Evolutionary conservation across 768 basidiomycete species (phyloP).

Genomic region (Lanmaoa rubissima): DNA sequence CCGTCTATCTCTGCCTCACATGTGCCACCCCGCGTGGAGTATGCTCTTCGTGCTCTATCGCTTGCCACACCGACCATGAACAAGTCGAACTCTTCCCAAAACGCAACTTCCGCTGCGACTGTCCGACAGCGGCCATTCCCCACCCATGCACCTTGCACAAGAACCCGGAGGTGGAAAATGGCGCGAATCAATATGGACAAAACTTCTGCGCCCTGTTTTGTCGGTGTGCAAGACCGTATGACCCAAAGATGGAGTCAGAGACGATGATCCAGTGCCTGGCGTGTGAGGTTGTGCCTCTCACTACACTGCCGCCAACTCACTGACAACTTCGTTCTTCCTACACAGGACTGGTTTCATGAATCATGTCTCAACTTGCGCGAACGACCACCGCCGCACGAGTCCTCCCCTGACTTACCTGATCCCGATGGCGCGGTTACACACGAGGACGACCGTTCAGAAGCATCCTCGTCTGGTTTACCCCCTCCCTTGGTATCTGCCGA

Average conservation of each 20-base stretch:
- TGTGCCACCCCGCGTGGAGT: slow-evolving; percentile 68
- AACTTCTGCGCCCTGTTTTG: slow-evolving; percentile 76
- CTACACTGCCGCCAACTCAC: neutral
- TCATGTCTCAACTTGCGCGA: slow-evolving; percentile 81
- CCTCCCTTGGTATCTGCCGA: slow-evolving; percentile 62
- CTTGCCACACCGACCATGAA: slow-evolving; percentile 85
- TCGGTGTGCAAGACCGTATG: slow-evolving; percentile 69
- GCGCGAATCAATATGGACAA: slow-evolving; percentile 62
- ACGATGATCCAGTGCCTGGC: slow-evolving; percentile 88
- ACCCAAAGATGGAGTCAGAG: slow-evolving; percentile 69
- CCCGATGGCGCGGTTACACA: slow-evolving; percentile 12
- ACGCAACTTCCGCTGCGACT: slow-evolving; percentile 80
- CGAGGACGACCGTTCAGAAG: slow-evolving; percentile 56
- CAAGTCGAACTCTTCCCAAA: slow-evolving; percentile 88
- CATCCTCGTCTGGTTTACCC: slow-evolving; percentile 64
- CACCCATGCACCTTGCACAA: slow-evolving; percentile 66
- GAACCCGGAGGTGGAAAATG: slow-evolving; percentile 52
- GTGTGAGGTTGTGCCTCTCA: slow-evolving; percentile 59
- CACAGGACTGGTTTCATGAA: slow-evolving; percentile 88
- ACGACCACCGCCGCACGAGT: slow-evolving; percentile 50
- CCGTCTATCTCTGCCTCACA: slow-evolving; percentile 78
- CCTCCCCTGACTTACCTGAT: slow-evolving; percentile 28
- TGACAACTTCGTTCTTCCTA: slow-evolving; percentile 4
- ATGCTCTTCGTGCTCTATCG: slow-evolving; percentile 81
- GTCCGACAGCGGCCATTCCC: slow-evolving; percentile 62